Evolutionary conservation across 768 basidiomycete species (phyloP).

Genomic region (Russula virescens): DNA sequence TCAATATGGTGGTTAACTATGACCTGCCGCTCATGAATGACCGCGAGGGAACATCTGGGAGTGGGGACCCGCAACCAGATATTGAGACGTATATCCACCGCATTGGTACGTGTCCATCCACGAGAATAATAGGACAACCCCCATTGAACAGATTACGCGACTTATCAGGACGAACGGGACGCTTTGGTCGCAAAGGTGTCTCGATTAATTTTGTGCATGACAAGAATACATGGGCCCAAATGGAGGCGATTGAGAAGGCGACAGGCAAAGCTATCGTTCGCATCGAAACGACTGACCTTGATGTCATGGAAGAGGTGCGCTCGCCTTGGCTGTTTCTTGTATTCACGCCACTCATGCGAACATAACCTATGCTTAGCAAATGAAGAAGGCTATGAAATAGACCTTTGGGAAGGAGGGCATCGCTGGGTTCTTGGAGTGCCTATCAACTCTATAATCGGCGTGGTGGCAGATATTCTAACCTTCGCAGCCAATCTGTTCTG

Average conservation of each 20-base stretch:
- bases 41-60: conserved; percentile 39
- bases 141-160: not conserved
- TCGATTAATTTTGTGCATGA: conserved; percentile 98
- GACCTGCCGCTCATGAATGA: conserved; percentile 86
- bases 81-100: conserved; percentile 97
- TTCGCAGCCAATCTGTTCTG: conserved; percentile 25
- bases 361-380: conserved; percentile 47
- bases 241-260: conserved; percentile 81
- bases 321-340: not conserved
- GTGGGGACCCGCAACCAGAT: conserved; percentile 63
- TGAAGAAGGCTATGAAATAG: conserved; percentile 75
- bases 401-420: not conserved
- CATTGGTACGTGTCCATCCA: conserved; percentile 58
- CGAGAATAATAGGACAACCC: not conserved
- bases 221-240: conserved; percentile 78
- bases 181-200: conserved; percentile 95
- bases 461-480: conserved; percentile 4
- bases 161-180: conserved; percentile 82
- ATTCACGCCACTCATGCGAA: not conserved
- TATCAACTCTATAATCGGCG: conserved; percentile 5
- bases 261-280: conserved; percentile 74
- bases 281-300: conserved; percentile 85
- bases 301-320: conserved; percentile 87
- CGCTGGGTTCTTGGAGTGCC: not conserved
- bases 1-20: conserved; percentile 99